Conservation (phyloP, 2,329 filamentous ascomycete genomes). For the Aspergillus fischeri region DNA sequence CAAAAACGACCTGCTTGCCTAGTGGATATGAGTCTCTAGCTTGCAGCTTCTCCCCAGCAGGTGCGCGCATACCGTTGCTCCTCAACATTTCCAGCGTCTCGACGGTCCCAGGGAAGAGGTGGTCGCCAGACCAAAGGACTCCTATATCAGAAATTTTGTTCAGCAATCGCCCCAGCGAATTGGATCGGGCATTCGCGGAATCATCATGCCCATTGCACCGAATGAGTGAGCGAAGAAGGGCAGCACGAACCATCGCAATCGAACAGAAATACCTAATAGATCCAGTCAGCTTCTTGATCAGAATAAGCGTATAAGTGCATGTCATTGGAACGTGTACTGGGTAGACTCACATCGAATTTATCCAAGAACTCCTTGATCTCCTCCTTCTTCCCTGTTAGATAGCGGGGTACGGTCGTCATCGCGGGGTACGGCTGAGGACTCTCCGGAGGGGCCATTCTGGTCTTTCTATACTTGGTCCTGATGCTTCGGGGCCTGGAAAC, state of each 20-base stretch:
- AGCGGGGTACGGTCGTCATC: conserved; percentile 37
- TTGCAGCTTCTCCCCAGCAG: not conserved
- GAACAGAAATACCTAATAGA: conserved; percentile 74
- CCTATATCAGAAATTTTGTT: conserved; percentile 53
- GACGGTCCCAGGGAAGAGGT: conserved; percentile 77
- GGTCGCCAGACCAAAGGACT: conserved; percentile 93
- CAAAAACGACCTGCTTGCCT: conserved; percentile 93
- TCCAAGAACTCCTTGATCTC: conserved; percentile 80
- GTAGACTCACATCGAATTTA: conserved; percentile 76
- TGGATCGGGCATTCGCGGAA: not conserved
- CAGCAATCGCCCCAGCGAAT: conserved; percentile 28
- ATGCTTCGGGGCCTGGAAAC: not conserved
- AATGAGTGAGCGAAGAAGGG: not conserved
- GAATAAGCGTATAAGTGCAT: not conserved
- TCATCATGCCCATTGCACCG: conserved; percentile 3
- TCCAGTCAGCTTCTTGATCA: conserved; percentile 14
- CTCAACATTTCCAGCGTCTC: conserved; percentile 82
- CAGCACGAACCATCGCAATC: conserved; percentile 82
- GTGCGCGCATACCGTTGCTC: conserved; percentile 61
- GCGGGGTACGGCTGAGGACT: conserved; percentile 14
- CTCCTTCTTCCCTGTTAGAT: conserved; percentile 73
- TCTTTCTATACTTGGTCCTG: not conserved
- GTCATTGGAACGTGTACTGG: not conserved
- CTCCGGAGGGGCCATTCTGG: not conserved
- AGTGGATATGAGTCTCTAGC: conserved; percentile 2